These are phyloP conservation scores for Amylostereum chailletii DNA, from an alignment of 1,284 basidiomycete genomes.

Conservation along the genomic window DNA sequence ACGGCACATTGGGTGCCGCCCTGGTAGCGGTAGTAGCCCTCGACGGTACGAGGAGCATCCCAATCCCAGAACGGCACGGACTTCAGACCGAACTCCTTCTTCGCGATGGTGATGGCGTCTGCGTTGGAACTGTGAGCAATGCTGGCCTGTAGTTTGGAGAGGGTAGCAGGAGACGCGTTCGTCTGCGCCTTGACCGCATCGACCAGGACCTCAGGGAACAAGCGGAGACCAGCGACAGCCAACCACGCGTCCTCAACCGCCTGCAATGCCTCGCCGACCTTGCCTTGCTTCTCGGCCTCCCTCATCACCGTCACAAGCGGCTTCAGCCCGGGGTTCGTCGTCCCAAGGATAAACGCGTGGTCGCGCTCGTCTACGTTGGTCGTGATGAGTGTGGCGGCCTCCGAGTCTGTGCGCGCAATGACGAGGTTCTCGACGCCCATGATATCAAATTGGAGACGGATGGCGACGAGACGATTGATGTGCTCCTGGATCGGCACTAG, in stretches of 20 bases:
- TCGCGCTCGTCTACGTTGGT: conserved; percentile 96
- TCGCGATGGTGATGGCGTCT: conserved; percentile 70
- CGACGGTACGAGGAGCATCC: conserved; percentile 89
- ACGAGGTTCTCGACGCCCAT: conserved; percentile 76
- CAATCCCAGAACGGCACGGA: conserved; percentile 81
- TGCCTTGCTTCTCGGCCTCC: conserved; percentile 76
- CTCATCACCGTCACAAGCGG: conserved; percentile 80
- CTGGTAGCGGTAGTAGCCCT: conserved; percentile 96
- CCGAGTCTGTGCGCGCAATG: conserved; percentile 70
- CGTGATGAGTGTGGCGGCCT: conserved; percentile 94
- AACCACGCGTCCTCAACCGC: conserved; percentile 87
- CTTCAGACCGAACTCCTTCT: conserved; percentile 73
- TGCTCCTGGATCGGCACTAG: conserved; percentile 56
- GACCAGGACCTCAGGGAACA: conserved; percentile 73
- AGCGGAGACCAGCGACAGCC: conserved; percentile 63
- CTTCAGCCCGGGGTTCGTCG: conserved; percentile 61
- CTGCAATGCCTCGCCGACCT: conserved; percentile 76
- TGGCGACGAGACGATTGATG: conserved; percentile 73
- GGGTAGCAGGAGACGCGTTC: conserved; percentile 34
- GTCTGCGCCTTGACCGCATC: conserved; percentile 65
- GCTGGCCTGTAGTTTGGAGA: conserved; percentile 53
- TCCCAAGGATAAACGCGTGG: conserved; percentile 93
- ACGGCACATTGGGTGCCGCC: conserved; percentile 94
- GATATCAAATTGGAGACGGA: conserved; percentile 73
- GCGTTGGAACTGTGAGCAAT: conserved; percentile 62